Evolutionary conservation across 306 rosid genomes (phyloP), one percentile per base, ranked within the genome.

Genomic region (Rosa chinensis): DNA sequence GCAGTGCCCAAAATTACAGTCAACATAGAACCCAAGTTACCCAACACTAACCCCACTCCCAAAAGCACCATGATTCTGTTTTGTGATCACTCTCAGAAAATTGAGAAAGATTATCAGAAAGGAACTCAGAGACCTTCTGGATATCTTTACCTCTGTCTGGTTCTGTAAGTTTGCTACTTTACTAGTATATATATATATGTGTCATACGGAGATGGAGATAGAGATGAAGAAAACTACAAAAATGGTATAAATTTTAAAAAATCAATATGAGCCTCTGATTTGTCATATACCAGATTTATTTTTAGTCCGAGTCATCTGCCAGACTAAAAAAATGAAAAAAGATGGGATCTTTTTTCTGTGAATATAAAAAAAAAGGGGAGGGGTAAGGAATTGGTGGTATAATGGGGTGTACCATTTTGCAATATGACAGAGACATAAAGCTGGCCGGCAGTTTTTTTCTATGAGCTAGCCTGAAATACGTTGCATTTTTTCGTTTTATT

Each of bases 11-110:
- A 48, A 23, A 78, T 8, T 12, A 75, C 74, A 17, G 48, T 12
- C 47, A 53, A 64, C 63, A 75, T 12, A 13, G 67, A n/a, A 55
- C 67, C 73, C 76, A 74, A 55, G 70, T 71, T 37, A 4, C 70
- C 70, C 70, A 66, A 66, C 45, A 66, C 81, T 74, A 79, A 50
- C 45, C n/a, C 80, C 49, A 77, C 43, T 18, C 2, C 55, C 56
- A 52, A 70, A 63, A 64, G 14, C 78, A 43, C 13, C 78, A 55
- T 74, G 23, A 37, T 37, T 66, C 21, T 16, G 37, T 3, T 23
- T 10, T 21, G 32, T 58, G 23, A 59, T n/a, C 37, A 59, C 35
- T 59, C 32, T 53, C 62, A 59, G 12, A 23, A 9, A 59, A 59
- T 12, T 59, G 32, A 23, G 23, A 59, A 23, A 10, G 13, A 23